A percentile compares a stretch with the other conserved stretches of the same genome.
These are phyloP conservation scores for Termitomyces sp. DNA, from an alignment of 768 basidiomycete species.

Conservation along the genomic window DNA sequence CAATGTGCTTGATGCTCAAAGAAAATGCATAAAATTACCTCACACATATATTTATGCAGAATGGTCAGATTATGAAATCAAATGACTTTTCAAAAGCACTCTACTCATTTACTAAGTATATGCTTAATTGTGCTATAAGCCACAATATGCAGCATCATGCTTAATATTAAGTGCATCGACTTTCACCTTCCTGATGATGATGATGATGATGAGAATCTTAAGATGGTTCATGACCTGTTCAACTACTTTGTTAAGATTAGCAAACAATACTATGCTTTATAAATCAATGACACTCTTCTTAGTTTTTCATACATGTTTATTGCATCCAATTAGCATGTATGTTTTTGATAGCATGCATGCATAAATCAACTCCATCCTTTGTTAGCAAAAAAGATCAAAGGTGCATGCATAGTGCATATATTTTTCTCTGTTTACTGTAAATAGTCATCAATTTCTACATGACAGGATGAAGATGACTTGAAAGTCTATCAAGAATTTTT, in stretches of 20 bases:
- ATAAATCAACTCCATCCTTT: constrained; percentile 2
- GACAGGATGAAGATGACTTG: neutral
- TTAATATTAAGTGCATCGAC: neutral
- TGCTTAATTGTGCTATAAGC: neutral
- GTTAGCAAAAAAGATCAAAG: too few relatives aligned
- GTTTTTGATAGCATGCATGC: constrained; percentile 2
- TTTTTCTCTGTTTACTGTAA: too few relatives aligned
- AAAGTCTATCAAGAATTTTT: neutral
- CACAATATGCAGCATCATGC: neutral
- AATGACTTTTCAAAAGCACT: neutral
- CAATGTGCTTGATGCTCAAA: neutral
- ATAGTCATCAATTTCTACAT: too few relatives aligned
- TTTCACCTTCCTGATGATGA: neutral
- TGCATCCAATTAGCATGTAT: constrained; percentile 2
- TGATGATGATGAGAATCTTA: neutral
- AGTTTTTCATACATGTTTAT: neutral
- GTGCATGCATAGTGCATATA: too few relatives aligned
- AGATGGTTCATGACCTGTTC: neutral
- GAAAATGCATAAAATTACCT: neutral
- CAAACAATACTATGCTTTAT: neutral
- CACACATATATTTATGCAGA: neutral
- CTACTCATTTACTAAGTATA: neutral
- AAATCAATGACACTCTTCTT: neutral
- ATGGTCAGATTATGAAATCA: neutral
- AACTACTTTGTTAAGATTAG: neutral